phyloP scores from a whole-genome alignment of 2,329 filamentous ascomycete species.

The Cercospora sesami region DNA sequence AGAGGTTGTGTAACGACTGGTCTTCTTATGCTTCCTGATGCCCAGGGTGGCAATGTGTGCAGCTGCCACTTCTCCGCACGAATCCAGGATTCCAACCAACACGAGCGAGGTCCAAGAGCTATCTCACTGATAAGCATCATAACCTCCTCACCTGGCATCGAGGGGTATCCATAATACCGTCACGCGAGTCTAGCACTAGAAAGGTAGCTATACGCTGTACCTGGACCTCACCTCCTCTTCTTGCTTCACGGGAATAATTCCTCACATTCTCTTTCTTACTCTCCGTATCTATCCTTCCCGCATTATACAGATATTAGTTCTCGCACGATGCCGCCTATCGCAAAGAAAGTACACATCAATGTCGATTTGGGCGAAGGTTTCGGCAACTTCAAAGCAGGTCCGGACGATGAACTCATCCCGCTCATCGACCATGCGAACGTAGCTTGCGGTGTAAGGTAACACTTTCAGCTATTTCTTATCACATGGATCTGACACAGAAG shows the following conservation, averaged over 20 bases:
- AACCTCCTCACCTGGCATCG: conserved; percentile 12
- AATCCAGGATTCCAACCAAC: not conserved
- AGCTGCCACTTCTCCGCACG: not conserved
- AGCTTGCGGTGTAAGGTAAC: conserved; percentile 45
- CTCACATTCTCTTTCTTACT: conserved; percentile 13
- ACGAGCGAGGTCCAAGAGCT: conserved; percentile 8
- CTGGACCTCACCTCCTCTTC: conserved; percentile 12
- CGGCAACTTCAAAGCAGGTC: conserved; percentile 54
- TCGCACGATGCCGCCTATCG: conserved; percentile 50
- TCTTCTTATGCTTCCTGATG: not conserved
- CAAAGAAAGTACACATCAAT: conserved; percentile 56
- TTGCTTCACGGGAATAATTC: conserved; percentile 10
- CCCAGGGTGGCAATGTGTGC: not conserved
- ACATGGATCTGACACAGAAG: not conserved
- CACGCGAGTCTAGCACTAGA: conserved; percentile 5
- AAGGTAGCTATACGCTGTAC: conserved; percentile 12
- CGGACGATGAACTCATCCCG: conserved; percentile 61
- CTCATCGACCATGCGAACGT: conserved; percentile 64
- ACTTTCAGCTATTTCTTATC: no score
- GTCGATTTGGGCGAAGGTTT: conserved; percentile 57
- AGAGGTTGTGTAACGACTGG: not conserved
- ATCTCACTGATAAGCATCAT: conserved; percentile 25
- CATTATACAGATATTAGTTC: no score
- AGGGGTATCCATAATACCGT: conserved; percentile 12
- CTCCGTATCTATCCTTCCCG: no score